A percentile compares a stretch with the other conserved stretches of the same genome.
These are phyloP conservation scores for Haberlea rhodopensis DNA, from an alignment of 257 asterid genomes.

Conservation along the genomic window DNA sequence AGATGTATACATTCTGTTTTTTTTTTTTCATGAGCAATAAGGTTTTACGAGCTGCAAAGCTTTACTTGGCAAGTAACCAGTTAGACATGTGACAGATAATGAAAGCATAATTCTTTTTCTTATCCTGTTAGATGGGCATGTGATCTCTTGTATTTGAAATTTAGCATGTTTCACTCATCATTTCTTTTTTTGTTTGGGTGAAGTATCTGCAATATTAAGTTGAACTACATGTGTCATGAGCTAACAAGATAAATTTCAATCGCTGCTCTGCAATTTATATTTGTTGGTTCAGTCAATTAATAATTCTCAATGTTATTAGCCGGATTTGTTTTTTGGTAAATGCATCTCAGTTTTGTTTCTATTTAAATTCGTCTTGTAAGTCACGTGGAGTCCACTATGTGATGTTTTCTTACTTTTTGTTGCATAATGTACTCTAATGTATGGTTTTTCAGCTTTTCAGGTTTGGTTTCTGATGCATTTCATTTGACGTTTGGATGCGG, in stretches of 20 bases:
- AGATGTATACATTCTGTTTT: no score
- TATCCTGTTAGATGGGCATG: not conserved
- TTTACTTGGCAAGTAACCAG: not conserved
- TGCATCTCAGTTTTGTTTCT: not conserved
- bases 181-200: not conserved
- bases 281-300: not conserved
- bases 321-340: slow-evolving; percentile 8
- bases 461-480: not conserved
- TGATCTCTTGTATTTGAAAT: no score
- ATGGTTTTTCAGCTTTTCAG: not conserved
- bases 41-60: not conserved
- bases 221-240: not conserved
- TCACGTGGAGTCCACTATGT: not conserved
- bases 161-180: not conserved
- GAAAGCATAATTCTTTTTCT: not conserved
- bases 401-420: no score
- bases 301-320: not conserved
- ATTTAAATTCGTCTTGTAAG: not conserved
- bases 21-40: no score
- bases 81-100: not conserved
- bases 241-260: not conserved
- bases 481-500: not conserved
- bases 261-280: not conserved
- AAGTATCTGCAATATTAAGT: slow-evolving; percentile 3
- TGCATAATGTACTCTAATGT: not conserved